Base-by-base conservation (phyloP, 83 land plant species). In the Diphasiastrum complanatum region DNA sequence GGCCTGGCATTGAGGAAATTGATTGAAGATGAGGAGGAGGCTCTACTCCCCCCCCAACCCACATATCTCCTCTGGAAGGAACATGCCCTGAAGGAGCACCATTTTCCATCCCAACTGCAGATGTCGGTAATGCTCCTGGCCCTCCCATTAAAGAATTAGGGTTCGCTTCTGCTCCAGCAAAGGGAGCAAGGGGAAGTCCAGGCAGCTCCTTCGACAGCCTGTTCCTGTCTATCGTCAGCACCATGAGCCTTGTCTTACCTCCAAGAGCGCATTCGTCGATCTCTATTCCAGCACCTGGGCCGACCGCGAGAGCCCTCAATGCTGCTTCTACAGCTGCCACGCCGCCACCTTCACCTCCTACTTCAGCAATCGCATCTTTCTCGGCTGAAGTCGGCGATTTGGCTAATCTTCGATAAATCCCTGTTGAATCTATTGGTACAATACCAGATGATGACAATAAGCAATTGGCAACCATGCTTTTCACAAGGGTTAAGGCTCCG, bases 281-380 rank as follows among this genome's bases (percentile, higher is more conserved):
- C 57, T 87, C 83, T 11, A 90, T 65, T 3, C 78, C 97, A n/a
- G 80, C 79, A 46, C 48, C 80, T 3, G 58, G 19, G 11, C 60
- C 89, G 35, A 78, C 89, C 5, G 79, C 79, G 38, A 93, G 71
- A 3, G 82, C 66, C 63, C 83, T 71, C 63, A 93, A 66, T 19
- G 91, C 96, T 63, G 72, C 59, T 64, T 93, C 98, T 33, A 93
- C 96, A 25, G 86, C 96, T 30, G 73, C 45, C 18, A 81, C 67
- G 28, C 77, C 64, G 5, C 88, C 96, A 27, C 72, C 40, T 53
- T 88, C 91, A 0, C 86, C 85, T 3, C 83, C 96, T 31, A 93
- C 54, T 60, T 83, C 81, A 36, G 72, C 45, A 25, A 85, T 48
- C 1, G 83, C 81, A 37, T 78, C 79, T 74, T 64, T 84, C 73